Percentiles rank a stretch among this genome's conserved stretches.
Evolutionary conservation across 148 eudicot genomes (phyloP).

Genomic region (Dysphania ambrosioides): DNA sequence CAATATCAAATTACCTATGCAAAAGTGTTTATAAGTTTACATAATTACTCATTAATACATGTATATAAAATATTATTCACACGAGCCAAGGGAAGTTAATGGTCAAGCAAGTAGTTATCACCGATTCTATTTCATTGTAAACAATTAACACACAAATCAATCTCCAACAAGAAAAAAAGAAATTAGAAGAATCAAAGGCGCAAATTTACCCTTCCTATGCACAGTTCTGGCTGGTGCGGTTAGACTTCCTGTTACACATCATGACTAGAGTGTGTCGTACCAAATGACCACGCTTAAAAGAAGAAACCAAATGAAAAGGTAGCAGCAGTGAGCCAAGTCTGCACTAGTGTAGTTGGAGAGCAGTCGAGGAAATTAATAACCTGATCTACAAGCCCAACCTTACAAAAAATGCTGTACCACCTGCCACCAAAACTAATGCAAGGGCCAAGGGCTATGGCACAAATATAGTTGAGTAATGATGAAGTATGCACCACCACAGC

Average conservation of each 20-base stretch:
- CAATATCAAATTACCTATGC: too few relatives aligned
- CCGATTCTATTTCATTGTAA: too few relatives aligned
- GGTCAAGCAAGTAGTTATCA: too few relatives aligned
- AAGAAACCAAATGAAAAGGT: not conserved
- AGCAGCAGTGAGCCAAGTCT: not conserved
- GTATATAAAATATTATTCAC: too few relatives aligned
- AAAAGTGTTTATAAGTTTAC: too few relatives aligned
- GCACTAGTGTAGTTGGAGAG: not conserved
- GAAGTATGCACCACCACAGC: slow-evolving; percentile 8
- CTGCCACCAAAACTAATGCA: slow-evolving; percentile 7
- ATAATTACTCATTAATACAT: too few relatives aligned
- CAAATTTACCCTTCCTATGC: not conserved
- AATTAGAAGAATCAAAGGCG: too few relatives aligned
- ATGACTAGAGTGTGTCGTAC: not conserved
- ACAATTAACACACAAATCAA: too few relatives aligned
- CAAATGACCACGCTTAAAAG: not conserved
- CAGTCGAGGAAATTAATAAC: not conserved
- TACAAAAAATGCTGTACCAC: slow-evolving; percentile 6
- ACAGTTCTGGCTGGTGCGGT: not conserved
- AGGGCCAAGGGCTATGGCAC: not conserved
- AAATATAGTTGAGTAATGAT: too few relatives aligned
- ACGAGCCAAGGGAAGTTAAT: too few relatives aligned
- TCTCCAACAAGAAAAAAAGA: too few relatives aligned
- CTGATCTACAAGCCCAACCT: not conserved
- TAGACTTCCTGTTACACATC: not conserved